Percentiles rank a stretch among this genome's conserved stretches.
Conservation (phyloP, 495 filamentous ascomycete genomes). For the Antarctomyces pellizariae region DNA sequence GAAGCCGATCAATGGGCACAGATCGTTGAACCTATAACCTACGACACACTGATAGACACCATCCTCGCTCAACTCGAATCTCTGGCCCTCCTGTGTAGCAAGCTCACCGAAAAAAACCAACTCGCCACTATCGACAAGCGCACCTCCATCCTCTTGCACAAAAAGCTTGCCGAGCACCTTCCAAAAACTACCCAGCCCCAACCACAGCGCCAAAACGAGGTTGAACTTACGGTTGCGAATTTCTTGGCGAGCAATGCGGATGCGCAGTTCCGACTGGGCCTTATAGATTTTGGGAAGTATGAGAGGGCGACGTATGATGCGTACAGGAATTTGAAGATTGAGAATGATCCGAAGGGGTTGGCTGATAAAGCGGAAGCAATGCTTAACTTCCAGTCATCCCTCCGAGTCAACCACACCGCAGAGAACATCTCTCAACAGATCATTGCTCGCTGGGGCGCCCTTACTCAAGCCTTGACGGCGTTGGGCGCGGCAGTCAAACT, state of each 20-base stretch:
- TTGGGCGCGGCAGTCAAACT: conserved; percentile 30
- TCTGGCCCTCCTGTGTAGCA: conserved; percentile 27
- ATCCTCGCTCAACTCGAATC: conserved; percentile 35
- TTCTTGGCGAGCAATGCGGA: conserved; percentile 30
- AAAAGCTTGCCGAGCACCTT: conserved; percentile 25
- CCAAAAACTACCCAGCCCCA: no score
- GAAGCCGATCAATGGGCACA: conserved; percentile 34
- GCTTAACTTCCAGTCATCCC: conserved; percentile 10
- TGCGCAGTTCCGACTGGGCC: conserved; percentile 25
- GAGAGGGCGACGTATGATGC: conserved; percentile 21
- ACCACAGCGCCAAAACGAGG: conserved; percentile 25
- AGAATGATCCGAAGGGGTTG: conserved; percentile 23
- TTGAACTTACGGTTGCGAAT: conserved; percentile 25
- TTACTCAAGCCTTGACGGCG: conserved; percentile 22
- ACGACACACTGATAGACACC: conserved; percentile 38
- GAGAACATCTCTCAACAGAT: conserved; percentile 10
- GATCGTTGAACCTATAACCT: conserved; percentile 35
- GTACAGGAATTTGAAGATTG: conserved; percentile 21
- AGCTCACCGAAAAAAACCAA: conserved; percentile 13
- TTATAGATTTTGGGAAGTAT: conserved; percentile 25
- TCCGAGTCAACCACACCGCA: conserved; percentile 12
- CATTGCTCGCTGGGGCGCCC: conserved; percentile 22
- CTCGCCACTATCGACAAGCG: conserved; percentile 30
- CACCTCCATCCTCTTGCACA: conserved; percentile 20
- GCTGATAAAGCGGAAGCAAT: conserved; percentile 35